These are phyloP conservation scores for Suillus brevipes DNA, from an alignment of 768 basidiomycete genomes.

Conservation along the genomic window DNA sequence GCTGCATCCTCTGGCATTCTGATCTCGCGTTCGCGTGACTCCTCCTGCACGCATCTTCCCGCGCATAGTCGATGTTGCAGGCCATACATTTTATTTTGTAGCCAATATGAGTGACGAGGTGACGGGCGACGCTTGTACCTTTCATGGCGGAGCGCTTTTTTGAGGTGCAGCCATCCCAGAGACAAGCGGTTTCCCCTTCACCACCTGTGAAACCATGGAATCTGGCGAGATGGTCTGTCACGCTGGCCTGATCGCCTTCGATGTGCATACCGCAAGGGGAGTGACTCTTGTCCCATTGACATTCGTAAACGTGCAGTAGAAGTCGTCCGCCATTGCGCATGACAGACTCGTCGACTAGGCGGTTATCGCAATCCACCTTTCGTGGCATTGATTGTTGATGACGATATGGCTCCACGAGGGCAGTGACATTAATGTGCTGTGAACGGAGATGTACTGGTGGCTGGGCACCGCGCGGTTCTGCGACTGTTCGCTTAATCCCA, in stretches of 20 bases:
- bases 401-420: neutral
- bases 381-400: slow-evolving; percentile 13
- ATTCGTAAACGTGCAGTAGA: slow-evolving; percentile 30
- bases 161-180: slow-evolving; percentile 30
- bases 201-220: slow-evolving; percentile 33
- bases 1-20: slow-evolving; percentile 16
- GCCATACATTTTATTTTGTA: slow-evolving; percentile 31
- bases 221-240: slow-evolving; percentile 33
- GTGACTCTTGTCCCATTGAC: slow-evolving; percentile 27
- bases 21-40: slow-evolving; percentile 29
- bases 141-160: slow-evolving; percentile 27
- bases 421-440: neutral
- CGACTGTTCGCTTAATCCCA: neutral
- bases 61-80: slow-evolving; percentile 34
- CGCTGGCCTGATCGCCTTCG: slow-evolving; percentile 34
- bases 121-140: slow-evolving; percentile 34
- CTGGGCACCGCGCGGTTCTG: neutral
- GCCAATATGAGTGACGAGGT: slow-evolving; percentile 33
- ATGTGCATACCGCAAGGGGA: slow-evolving; percentile 35
- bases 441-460: neutral
- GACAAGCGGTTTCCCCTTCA: slow-evolving; percentile 30
- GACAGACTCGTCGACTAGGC: slow-evolving; percentile 30
- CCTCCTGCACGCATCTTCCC: slow-evolving; percentile 35
- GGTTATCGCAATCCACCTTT: slow-evolving; percentile 27
- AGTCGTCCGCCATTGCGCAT: slow-evolving; percentile 25